Evolutionary conservation across 192 early-diverging fungal species (phyloP), one percentile per base, ranked within the genome.

Genomic region (Allomyces macrogynus): DNA sequence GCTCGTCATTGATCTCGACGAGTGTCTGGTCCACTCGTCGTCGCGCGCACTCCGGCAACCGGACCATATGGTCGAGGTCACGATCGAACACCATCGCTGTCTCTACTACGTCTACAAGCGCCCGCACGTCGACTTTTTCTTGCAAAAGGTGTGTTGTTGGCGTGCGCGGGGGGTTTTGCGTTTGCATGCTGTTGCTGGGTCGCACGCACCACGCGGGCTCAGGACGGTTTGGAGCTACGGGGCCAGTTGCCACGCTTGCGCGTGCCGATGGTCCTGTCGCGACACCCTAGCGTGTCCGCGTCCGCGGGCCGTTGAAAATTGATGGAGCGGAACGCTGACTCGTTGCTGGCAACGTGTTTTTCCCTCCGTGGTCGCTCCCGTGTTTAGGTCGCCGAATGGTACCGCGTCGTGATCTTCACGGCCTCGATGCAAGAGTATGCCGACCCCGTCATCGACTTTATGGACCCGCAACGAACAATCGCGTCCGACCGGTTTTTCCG

Each of bases 341-440:
- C 24, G 7, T 20, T 62, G 54, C 60, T 23, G 9, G 67, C 23
- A 57, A 43, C 60, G 26, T 43, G 61, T 12, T 64, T 9, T 63
- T 63, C 27, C 43, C 65, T 22, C 27, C 63, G 66, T 61, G 23
- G 23, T 40, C 4, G 23, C 9, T 18, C 25, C n/a, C n/a, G 24
- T 27, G 23, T 18, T 10, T 57, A 90, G 89, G 86, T 90, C 25
- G 70, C 76, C 65, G 84, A 90, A 71, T 93, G 91, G 91, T 93
- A 88, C 77, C 87, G 88, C 62, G 79, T 93, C 23, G 87, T 92
- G 11, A 87, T 93, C 32, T 93, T 91, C 73, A 93, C 91, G 3
- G 91, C 91, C 11, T 87, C 85, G 12, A 88, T 93, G 86, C 74
- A 87, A 23, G 89, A 93, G 75, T 93, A 93, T 69, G 91, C 91